Percentiles rank a stretch among this genome's conserved stretches.
phyloP scores from a whole-genome alignment of 1,139 yeast species.

The Scheffersomyces stambukii region DNA sequence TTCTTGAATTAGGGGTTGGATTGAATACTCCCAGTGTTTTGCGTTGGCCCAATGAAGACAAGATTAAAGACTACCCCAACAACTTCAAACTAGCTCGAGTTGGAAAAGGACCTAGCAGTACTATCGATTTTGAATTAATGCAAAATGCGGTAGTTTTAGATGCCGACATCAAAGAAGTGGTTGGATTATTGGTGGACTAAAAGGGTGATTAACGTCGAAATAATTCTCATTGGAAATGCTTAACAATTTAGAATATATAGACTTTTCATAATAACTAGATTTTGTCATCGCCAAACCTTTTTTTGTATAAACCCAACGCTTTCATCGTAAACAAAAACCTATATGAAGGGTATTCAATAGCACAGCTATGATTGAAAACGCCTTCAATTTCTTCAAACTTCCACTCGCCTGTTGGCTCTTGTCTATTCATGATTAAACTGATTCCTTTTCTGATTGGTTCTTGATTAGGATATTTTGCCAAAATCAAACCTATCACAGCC shows the following conservation, averaged over 20 bases:
- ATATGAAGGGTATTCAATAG: conserved; percentile 94
- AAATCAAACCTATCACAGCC: conserved; percentile 78
- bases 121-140: conserved; percentile 2
- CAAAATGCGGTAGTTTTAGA: conserved; percentile 4
- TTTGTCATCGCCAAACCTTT: conserved; percentile 24
- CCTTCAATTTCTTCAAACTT: conserved; percentile 85
- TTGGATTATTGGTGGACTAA: conserved; percentile 3
- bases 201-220: too few relatives aligned
- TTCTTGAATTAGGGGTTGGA: conserved; percentile 8
- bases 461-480: conserved; percentile 76
- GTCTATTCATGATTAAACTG: conserved; percentile 60
- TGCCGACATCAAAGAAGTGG: conserved; percentile 4
- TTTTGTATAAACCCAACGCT: conserved; percentile 77
- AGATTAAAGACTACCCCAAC: conserved; percentile 2
- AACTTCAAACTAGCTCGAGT: conserved; percentile 6
- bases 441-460: conserved; percentile 63
- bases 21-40: conserved; percentile 8
- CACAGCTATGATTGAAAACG: conserved; percentile 88
- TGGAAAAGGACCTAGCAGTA: conserved; percentile 6
- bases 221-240: too few relatives aligned
- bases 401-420: conserved; percentile 79
- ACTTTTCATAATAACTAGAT: too few relatives aligned
- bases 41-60: conserved; percentile 7
- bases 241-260: too few relatives aligned
- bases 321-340: conserved; percentile 86